These are phyloP conservation scores for Euphorbia peplus DNA, from an alignment of 345 rosid species.

Conservation along the genomic window DNA sequence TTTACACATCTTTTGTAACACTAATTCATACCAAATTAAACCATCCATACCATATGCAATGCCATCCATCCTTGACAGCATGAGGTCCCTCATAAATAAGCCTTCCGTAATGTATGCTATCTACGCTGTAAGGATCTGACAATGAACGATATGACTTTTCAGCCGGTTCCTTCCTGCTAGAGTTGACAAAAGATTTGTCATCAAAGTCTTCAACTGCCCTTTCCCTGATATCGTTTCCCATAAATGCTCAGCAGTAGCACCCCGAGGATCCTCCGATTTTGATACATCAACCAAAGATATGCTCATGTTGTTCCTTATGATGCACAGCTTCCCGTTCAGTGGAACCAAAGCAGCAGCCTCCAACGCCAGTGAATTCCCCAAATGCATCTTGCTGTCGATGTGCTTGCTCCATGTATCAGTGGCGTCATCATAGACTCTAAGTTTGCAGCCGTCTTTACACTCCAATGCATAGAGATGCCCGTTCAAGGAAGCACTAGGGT, in stretches of 20 bases:
- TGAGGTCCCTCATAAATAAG: neutral
- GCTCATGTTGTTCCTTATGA: conserved; percentile 70
- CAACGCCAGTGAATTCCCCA: conserved; percentile 60
- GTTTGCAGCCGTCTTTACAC: conserved; percentile 73
- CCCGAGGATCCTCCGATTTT: conserved; percentile 39
- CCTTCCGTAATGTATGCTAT: conserved; percentile 6
- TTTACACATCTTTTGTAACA: conserved; percentile 17
- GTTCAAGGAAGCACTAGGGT: conserved; percentile 57
- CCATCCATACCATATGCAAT: conserved; percentile 5
- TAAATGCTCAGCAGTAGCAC: conserved; percentile 48
- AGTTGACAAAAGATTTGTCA: conserved; percentile 66
- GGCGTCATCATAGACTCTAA: conserved; percentile 61
- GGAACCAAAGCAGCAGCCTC: conserved; percentile 78
- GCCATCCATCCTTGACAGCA: too few species aligned
- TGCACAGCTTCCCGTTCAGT: conserved; percentile 61
- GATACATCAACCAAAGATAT: conserved; percentile 59
- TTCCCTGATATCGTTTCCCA: conserved; percentile 67
- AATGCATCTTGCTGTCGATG: conserved; percentile 62
- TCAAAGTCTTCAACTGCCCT: conserved; percentile 63
- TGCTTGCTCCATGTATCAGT: conserved; percentile 65
- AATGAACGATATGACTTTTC: conserved; percentile 69
- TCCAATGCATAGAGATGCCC: conserved; percentile 68
- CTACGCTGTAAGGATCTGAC: conserved; percentile 72
- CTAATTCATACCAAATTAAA: conserved; percentile 22
- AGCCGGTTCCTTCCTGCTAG: conserved; percentile 64